Base-by-base conservation (phyloP, 805 yeast species). In the Alloascoidea africana region DNA sequence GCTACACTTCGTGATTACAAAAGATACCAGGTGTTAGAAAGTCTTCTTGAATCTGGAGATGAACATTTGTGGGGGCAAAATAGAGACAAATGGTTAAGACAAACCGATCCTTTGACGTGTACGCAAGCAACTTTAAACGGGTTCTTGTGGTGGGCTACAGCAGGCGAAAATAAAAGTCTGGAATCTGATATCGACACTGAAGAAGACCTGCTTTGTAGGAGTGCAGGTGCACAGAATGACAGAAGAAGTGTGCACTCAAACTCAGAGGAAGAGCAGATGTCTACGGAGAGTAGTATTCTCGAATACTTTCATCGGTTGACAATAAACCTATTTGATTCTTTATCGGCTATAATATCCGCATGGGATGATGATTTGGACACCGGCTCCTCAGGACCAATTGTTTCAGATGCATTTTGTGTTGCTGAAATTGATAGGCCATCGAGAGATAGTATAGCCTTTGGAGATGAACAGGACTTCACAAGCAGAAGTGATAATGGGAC, bases 81-180 rank as follows among this genome's bases (percentile, higher is more conserved):
- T 8, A 8, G 30, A 8, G 30, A 23, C n/a, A 23, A 23, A 23
- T 23, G 30, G 30, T 8, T 23, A n/a, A 23, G n/a, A 8, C 41
- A 63, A 8, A 60, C 70, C 1, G 73, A 68, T 36, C 61, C 73
- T 1, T 52, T 64, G 16, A 64, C 79, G 1, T 66, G 81, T 68
- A 60, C 63, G 38, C 76, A 73, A 45, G 59, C 68, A 32, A 59
- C 76, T 1, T 76, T 82, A 81, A 62, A 69, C 38, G 86, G 86
- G 1, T 67, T 81, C 41, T 59, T 80, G 15, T 82, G 91, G 91
- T 82, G 89, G 85, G 94, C 94, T 2, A 68, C 81, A 18, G 89
- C 91, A 1, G 94, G 91, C 5, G 80, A 76, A 41, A 63, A 66
- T 32, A 59, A 61, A 13, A 54, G 52, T 16, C 50, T 56, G 15